Evolutionary conservation across 441 rosid species (phyloP).

Genomic region (Mallotus japonicus): DNA sequence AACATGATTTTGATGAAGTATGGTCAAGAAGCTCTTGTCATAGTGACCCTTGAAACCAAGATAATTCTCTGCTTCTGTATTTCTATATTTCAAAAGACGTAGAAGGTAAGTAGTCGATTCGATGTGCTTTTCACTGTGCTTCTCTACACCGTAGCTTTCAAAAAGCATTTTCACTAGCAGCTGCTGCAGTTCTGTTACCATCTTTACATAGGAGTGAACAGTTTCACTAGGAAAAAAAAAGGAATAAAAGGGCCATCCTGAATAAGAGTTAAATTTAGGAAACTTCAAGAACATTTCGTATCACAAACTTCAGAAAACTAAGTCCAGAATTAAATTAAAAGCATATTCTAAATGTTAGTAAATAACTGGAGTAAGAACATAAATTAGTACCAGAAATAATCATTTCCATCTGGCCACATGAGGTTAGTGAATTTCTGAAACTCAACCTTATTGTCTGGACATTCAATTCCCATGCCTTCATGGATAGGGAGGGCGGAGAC

Average conservation of each 20-base stretch:
- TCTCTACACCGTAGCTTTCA: slow-evolving; percentile 61
- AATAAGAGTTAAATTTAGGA: background rate
- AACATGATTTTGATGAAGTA: slow-evolving; percentile 60
- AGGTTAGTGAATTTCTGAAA: slow-evolving; percentile 47
- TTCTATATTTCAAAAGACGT: slow-evolving; percentile 49
- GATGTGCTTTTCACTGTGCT: slow-evolving; percentile 37
- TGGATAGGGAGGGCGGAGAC: slow-evolving; percentile 45
- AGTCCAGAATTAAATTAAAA: too few relatives aligned
- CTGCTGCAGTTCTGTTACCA: slow-evolving; percentile 44
- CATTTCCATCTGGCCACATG: slow-evolving; percentile 70
- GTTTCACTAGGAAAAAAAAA: slow-evolving; percentile 37
- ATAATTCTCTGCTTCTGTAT: slow-evolving; percentile 35
- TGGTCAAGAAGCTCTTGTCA: slow-evolving; percentile 63
- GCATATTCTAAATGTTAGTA: background rate
- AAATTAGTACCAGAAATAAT: slow-evolving; percentile 46
- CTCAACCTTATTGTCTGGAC: slow-evolving; percentile 38
- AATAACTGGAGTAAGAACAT: background rate
- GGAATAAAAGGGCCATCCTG: too few relatives aligned
- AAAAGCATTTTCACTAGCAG: slow-evolving; percentile 53
- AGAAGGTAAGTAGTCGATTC: slow-evolving; percentile 50
- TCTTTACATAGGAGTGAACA: slow-evolving; percentile 38
- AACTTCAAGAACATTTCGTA: too few relatives aligned
- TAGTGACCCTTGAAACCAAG: slow-evolving; percentile 53
- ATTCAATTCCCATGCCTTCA: slow-evolving; percentile 61
- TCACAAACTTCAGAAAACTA: too few relatives aligned